Conservation (phyloP, 805 yeast genomes). For the Candida saitoana region DNA sequence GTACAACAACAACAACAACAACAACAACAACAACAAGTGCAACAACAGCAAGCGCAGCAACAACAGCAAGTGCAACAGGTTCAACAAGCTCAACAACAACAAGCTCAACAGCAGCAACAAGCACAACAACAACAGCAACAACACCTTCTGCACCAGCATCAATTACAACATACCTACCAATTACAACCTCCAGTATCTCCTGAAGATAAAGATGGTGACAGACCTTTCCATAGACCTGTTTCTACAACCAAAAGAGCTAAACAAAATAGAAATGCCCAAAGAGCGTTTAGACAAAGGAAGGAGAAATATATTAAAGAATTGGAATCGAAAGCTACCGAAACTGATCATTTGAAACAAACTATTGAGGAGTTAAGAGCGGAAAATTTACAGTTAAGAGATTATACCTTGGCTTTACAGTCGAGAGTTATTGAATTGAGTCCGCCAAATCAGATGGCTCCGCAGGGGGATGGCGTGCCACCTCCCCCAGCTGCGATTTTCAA, state of each 20-base stretch:
- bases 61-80: neutral
- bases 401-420: slow-evolving; percentile 65
- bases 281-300: slow-evolving; percentile 82
- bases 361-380: slow-evolving; percentile 67
- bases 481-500: slow-evolving; percentile 13
- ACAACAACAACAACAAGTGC: slow-evolving; percentile 10
- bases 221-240: slow-evolving; percentile 30
- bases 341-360: slow-evolving; percentile 57
- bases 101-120: neutral
- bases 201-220: neutral
- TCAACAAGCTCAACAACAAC: slow-evolving; percentile 2
- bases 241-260: slow-evolving; percentile 79
- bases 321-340: slow-evolving; percentile 64
- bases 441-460: neutral
- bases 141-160: slow-evolving; percentile 13
- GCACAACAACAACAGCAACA: slow-evolving; percentile 6
- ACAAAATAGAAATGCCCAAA: slow-evolving; percentile 88
- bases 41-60: neutral
- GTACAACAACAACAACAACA: neutral
- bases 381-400: slow-evolving; percentile 67
- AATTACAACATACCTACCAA: slow-evolving; percentile 7
- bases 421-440: slow-evolving; percentile 51
- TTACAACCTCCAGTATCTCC: slow-evolving; percentile 3
- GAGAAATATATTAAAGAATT: slow-evolving; percentile 78
- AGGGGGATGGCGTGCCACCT: slow-evolving; percentile 9